Evolutionary conservation across 2,329 filamentous ascomycete genomes (phyloP).

Genomic region (Ophiosphaerella korrae): DNA sequence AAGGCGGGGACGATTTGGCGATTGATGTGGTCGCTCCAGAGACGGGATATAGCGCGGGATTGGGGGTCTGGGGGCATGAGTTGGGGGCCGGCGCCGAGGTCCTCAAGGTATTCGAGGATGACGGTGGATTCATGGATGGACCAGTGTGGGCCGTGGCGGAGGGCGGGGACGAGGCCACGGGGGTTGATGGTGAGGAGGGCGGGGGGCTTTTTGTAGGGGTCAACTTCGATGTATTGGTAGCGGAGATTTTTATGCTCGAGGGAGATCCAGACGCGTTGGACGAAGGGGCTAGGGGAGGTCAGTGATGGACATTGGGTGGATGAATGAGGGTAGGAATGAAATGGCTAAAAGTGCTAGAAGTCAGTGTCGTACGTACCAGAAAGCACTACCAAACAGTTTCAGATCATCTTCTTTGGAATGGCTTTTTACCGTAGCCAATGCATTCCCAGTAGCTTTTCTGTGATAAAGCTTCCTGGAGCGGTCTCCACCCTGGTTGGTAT

Average conservation of each 20-base stretch:
- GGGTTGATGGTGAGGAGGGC: slow-evolving; percentile 77
- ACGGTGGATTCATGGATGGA: slow-evolving; percentile 81
- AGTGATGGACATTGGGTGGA: slow-evolving; percentile 3
- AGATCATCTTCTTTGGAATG: slow-evolving; percentile 73
- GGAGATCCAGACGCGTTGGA: slow-evolving; percentile 87
- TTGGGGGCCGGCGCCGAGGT: slow-evolving; percentile 64
- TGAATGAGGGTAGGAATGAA: no score
- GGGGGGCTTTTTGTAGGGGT: slow-evolving; percentile 76
- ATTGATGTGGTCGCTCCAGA: slow-evolving; percentile 85
- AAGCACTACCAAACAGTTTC: slow-evolving; percentile 82
- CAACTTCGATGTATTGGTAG: slow-evolving; percentile 87
- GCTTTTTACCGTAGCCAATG: slow-evolving; percentile 69
- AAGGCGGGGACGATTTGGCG: slow-evolving; percentile 76
- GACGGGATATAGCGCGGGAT: slow-evolving; percentile 71
- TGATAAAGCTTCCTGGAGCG: slow-evolving; percentile 67
- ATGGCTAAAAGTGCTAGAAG: no score
- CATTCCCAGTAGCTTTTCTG: slow-evolving; percentile 73
- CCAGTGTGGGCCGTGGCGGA: slow-evolving; percentile 76
- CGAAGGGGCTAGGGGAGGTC: slow-evolving; percentile 67
- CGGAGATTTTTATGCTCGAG: slow-evolving; percentile 77
- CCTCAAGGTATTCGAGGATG: slow-evolving; percentile 88
- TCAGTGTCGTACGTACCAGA: slow-evolving; percentile 64
- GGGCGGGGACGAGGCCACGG: slow-evolving; percentile 74
- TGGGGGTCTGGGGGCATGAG: slow-evolving; percentile 71
- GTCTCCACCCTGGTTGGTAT: slow-evolving; percentile 56